Base-by-base conservation (phyloP, 176 grass and related monocot genomes). In the Poa pratensis region DNA sequence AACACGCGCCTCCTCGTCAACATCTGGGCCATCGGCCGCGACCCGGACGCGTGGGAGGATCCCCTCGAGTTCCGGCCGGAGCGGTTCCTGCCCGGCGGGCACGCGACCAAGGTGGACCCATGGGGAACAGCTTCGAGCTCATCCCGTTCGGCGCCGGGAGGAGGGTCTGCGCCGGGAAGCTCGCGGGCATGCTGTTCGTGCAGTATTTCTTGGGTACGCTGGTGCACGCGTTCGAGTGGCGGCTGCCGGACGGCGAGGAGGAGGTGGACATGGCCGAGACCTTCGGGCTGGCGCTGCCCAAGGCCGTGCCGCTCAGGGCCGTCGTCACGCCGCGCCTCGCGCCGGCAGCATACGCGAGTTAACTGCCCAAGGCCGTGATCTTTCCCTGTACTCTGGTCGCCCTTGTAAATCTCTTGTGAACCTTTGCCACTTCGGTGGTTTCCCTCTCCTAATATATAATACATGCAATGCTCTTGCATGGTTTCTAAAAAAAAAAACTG, bases 121-220 rank as follows among this genome's bases (percentile, higher is more conserved):
- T 94, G 3, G 94, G 94, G 1, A 97, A 94, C 75, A 16, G 71
- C 83, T 97, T 97, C 78, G 94, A 97, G 85, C 91, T 97, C 27
- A 97, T 97, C 37, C 94, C 94, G 6, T 94, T 97, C 51, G 94
- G 91, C 58, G 94, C 91, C 7, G 94, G 94, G 4, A 11, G 94
- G 18, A 57, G 94, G 85, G 87, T 97, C 64, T 97, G 94, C 69
- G 94, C 94, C 1, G 94, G 94, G 1, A 97, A 97, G 88, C 80
- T 97, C 3, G 91, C 86, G 0, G 94, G 94, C 4, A 94, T 97
- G 94, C 76, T 92, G 32, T 97, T 97, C 84, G 94, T 97, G 69
- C 94, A 97, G 72, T 94, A 94, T 49, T 82, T 97, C 39, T 22
- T 97, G 5, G 94, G 91, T 0, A 88, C 72, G 23, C 64, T 97